Evolutionary conservation across 148 eudicot species (phyloP).

Genomic region (Hydrangea macrophylla): DNA sequence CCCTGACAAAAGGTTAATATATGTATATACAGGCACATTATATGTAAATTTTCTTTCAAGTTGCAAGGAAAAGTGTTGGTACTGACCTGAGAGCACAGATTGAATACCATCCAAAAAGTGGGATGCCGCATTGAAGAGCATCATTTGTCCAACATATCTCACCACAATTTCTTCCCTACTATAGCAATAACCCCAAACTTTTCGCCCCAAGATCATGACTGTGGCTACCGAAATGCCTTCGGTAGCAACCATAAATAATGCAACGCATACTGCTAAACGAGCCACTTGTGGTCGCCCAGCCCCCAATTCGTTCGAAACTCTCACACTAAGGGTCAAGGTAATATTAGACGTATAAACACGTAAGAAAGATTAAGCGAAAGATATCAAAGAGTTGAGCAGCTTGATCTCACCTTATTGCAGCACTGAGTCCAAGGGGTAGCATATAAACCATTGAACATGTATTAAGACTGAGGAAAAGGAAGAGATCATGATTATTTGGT

Average conservation of each 20-base stretch:
- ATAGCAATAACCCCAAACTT: conserved; percentile 59
- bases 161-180: conserved; percentile 49
- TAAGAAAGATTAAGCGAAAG: background rate
- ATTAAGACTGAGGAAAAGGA: conserved; percentile 27
- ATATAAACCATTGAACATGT: conserved; percentile 27
- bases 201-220: conserved; percentile 39
- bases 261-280: conserved; percentile 47
- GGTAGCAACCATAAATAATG: conserved; percentile 27
- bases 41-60: too few species aligned
- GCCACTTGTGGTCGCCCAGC: conserved; percentile 57
- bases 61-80: background rate
- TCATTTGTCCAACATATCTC: conserved; percentile 46
- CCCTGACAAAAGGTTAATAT: too few species aligned
- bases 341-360: background rate
- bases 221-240: conserved; percentile 38
- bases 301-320: conserved; percentile 70
- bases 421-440: conserved; percentile 42
- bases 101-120: conserved; percentile 44
- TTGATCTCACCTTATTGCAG: conserved; percentile 32
- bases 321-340: conserved; percentile 25
- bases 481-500: too few species aligned
- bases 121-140: conserved; percentile 36
- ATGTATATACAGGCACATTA: too few species aligned
- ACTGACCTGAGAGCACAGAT: conserved; percentile 54
- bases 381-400: background rate